phyloP scores from a whole-genome alignment of 78 protist genomes.

The Dictyostelium firmibasis region DNA sequence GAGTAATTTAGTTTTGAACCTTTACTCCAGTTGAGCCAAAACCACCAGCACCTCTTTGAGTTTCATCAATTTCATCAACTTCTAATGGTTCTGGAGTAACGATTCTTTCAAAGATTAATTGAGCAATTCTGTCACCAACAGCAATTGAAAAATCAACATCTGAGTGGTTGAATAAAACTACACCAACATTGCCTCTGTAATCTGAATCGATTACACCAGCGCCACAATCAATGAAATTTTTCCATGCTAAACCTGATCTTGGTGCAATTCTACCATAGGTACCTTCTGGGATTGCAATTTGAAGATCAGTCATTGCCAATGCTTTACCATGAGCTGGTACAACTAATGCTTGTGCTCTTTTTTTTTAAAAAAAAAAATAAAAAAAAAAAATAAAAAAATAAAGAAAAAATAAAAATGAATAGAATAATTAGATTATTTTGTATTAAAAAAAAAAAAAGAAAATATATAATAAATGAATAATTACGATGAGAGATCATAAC shows the following conservation, averaged over 20 bases:
- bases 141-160: slow-evolving; percentile 36
- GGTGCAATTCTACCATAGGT: slow-evolving; percentile 92
- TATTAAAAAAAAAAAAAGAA: too few relatives aligned
- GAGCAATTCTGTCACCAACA: slow-evolving; percentile 42
- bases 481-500: slow-evolving; percentile 86
- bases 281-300: slow-evolving; percentile 82
- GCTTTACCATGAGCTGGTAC: slow-evolving; percentile 88
- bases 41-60: slow-evolving; percentile 70
- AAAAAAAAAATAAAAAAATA: too few relatives aligned
- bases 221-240: slow-evolving; percentile 88
- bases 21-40: slow-evolving; percentile 49
- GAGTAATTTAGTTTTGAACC: neutral
- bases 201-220: slow-evolving; percentile 79
- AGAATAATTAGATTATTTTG: too few relatives aligned
- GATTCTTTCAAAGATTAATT: slow-evolving; percentile 24
- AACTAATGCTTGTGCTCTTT: slow-evolving; percentile 75
- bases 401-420: neutral
- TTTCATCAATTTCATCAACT: slow-evolving; percentile 33
- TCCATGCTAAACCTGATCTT: slow-evolving; percentile 90
- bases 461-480: too few relatives aligned
- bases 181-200: slow-evolving; percentile 90
- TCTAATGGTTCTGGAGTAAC: slow-evolving; percentile 4
- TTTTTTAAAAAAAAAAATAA: neutral
- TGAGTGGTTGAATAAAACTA: slow-evolving; percentile 88
- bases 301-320: slow-evolving; percentile 86